Base-by-base conservation (phyloP, 2,329 filamentous ascomycete species). In the Phyllosticta capitalensis region DNA sequence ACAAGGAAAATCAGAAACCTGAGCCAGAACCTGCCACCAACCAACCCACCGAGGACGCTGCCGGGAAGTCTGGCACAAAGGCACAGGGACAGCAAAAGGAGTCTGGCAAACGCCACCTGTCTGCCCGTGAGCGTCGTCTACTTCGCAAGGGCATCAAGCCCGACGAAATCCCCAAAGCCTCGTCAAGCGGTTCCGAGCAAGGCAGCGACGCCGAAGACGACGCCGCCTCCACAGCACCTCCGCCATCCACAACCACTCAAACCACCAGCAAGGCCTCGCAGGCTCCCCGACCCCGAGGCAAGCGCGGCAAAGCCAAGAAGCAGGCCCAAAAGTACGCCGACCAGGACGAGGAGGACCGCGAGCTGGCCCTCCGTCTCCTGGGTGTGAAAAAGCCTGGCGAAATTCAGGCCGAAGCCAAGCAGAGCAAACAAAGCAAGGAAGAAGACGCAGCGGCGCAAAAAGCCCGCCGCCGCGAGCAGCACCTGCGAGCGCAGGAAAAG, bases 341-440 rank as follows among this genome's bases (percentile, higher is more conserved):
- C 66, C 94, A 97, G 78, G 92, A 97, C 66, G 91, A 96, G 59
- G 92, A 96, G 73, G 94, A 99, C 68, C 89, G 91, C 12, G 83
- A 82, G 6, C 82, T 92, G 0, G 90, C 91, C 30, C 88, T 96
- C 73, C 81, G 85, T 22, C 81, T 97, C n/a, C 84, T 96, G n/a
- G 94, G 94, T 48, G 86, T 89, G 1, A 78, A 81, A 61, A 81
- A 81, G 0, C 86, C 86, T 1, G 81, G 83, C 45, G 81, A 88
- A 65, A 85, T 85, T 63, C 83, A 82, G 14, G 87, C 85, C 1
- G 87, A 89, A 50, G 73, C 74, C 52, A 75, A 75, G 5, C 79
- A 81, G 61, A 84, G 84, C 45, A 89, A 88, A 70, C 83, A 81
- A 0, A 78, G 83, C 62, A 82, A 82, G 10, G 89, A 95, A 67